Evolutionary conservation across 495 filamentous ascomycete species (phyloP).

Genomic region (Saxophila tyrrhenica): DNA sequence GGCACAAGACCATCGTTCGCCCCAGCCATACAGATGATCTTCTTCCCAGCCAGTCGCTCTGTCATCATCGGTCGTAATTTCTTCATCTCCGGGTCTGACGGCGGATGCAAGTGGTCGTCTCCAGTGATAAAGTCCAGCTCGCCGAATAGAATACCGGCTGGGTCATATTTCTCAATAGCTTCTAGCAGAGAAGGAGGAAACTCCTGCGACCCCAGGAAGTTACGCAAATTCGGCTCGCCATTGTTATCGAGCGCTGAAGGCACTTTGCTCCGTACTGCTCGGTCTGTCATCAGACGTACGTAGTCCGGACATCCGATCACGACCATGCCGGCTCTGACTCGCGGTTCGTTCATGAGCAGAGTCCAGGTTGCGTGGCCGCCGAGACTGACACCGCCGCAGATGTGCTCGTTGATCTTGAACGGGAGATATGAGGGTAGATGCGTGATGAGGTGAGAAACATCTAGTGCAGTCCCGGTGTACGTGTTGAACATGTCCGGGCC

Average conservation of each 20-base stretch:
- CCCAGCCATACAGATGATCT: slow-evolving; percentile 66
- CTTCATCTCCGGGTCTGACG: slow-evolving; percentile 27
- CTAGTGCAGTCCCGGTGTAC: slow-evolving; percentile 39
- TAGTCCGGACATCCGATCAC: slow-evolving; percentile 89
- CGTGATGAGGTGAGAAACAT: slow-evolving; percentile 60
- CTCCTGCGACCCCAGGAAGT: slow-evolving; percentile 63
- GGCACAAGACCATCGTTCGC: slow-evolving; percentile 77
- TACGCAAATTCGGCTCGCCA: slow-evolving; percentile 41
- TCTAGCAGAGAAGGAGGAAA: slow-evolving; percentile 59
- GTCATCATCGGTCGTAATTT: slow-evolving; percentile 40
- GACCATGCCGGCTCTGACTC: slow-evolving; percentile 61
- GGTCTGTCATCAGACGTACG: slow-evolving; percentile 62
- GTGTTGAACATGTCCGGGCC: slow-evolving; percentile 77
- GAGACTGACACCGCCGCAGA: slow-evolving; percentile 54
- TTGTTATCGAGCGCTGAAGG: slow-evolving; percentile 42
- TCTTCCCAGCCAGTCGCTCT: slow-evolving; percentile 54
- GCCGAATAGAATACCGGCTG: slow-evolving; percentile 43
- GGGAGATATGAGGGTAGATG: slow-evolving; percentile 68
- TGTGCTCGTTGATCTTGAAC: slow-evolving; percentile 41
- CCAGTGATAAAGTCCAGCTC: slow-evolving; percentile 25
- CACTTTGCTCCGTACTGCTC: slow-evolving; percentile 62
- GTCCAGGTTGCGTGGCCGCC: slow-evolving; percentile 88
- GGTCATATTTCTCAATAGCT: slow-evolving; percentile 33
- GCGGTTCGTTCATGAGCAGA: slow-evolving; percentile 61
- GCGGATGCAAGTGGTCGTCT: slow-evolving; percentile 25